Evolutionary conservation across 129 eudicot species (phyloP), one percentile per base, ranked within the genome.

Genomic region (Pittosporum tobira): DNA sequence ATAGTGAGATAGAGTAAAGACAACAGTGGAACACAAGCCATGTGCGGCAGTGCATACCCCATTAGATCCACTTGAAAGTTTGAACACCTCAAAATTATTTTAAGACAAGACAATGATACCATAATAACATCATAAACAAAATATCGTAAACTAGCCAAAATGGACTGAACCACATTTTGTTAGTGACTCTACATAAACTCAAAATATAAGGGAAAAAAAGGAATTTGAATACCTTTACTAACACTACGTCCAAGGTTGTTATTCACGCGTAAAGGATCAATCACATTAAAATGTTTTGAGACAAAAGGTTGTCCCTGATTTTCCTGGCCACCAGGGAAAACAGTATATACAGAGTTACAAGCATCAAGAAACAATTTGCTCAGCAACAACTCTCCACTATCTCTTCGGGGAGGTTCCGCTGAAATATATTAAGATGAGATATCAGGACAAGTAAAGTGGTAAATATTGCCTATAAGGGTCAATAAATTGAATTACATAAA

Each of bases 181-280:
- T n/a, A 7, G 10, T 18, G 19, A 11, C 22, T 4, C 3, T 31
- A 31, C 4, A 56, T 19, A 31, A 19, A 11, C 20, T 19, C 5
- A 31, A 4, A 31, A 7, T 5, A 56, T 18, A 9, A n/a, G n/a
- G n/a, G n/a, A n/a, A n/a, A 9, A 31, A 56, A 31, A n/a, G 0
- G 8, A 0, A 36, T 54, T 19, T 9, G 4, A 18, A 43, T 61
- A 61, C 66, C 75, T 63, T 63, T 55, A 62, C 52, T 63, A 25
- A 71, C 70, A 56, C 75, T 62, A 2, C 70, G 64, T 9, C 75
- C 75, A 23, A 71, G 65, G 52, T 71, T 71, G 34, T 63, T 71
- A 30, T 53, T 65, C 16, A 44, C 58, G 29, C 64, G 65, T 21
- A 71, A 61, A 55, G 75, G 75, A 63, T 63, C 75, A n/a, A 71